These are phyloP conservation scores for Hymenoscyphus infarciens DNA, from an alignment of 2,329 filamentous ascomycete species.

Conservation along the genomic window DNA sequence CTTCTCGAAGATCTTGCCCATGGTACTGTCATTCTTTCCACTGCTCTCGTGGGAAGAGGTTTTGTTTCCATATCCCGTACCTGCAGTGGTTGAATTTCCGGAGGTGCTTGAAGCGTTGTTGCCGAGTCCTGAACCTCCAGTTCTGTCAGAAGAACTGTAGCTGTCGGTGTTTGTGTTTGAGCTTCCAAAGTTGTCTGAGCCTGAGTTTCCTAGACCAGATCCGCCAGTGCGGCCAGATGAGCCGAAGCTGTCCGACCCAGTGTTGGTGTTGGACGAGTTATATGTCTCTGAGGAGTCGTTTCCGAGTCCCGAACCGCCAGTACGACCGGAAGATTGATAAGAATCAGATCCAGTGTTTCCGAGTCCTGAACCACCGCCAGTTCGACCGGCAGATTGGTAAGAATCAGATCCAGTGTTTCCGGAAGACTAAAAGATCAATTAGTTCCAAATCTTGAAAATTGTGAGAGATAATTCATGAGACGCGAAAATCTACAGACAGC, in stretches of 20 bases:
- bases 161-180: slow-evolving; percentile 15
- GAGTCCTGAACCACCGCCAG: slow-evolving; percentile 13
- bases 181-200: slow-evolving; percentile 29
- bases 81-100: slow-evolving; percentile 23
- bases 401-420: slow-evolving; percentile 26
- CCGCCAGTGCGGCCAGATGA: slow-evolving; percentile 14
- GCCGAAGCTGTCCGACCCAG: slow-evolving; percentile 28
- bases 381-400: slow-evolving; percentile 29
- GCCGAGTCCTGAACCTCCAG: slow-evolving; percentile 25
- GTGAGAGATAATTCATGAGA: neutral
- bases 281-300: slow-evolving; percentile 26
- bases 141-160: slow-evolving; percentile 24
- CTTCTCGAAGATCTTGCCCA: slow-evolving; percentile 59
- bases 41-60: slow-evolving; percentile 19
- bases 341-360: slow-evolving; percentile 26
- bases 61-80: slow-evolving; percentile 19
- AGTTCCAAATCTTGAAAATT: neutral
- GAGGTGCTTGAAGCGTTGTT: slow-evolving; percentile 23
- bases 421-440: neutral
- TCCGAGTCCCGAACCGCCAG: slow-evolving; percentile 15
- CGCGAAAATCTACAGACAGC: neutral
- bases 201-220: slow-evolving; percentile 14
- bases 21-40: slow-evolving; percentile 30
- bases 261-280: slow-evolving; percentile 18
- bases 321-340: slow-evolving; percentile 28